Base-by-base conservation (phyloP, 23 red algal genomes). In the Gracilaria domingensis region DNA sequence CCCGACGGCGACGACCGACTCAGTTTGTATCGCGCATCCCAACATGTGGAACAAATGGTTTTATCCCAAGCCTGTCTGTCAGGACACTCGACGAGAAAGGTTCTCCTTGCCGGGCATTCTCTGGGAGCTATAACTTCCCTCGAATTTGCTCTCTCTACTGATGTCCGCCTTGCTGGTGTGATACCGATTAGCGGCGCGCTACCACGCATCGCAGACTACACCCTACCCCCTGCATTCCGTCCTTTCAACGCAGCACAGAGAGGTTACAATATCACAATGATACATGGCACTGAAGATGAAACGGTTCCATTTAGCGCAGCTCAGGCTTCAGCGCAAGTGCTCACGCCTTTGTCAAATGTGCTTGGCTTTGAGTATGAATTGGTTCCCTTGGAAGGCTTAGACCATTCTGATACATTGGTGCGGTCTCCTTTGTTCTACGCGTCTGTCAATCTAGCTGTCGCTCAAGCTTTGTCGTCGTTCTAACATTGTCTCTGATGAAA, bases 71-170 rank as follows among this genome's bases (percentile, higher is more conserved):
- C 40, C 11, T 77, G 72, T 25, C 38, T 24, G 11, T 77, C 45
- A 0, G 14, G 72, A 50, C 72, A 77, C 20, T 50, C 72, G 9
- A 8, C n/a, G 14, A 28, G 32, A 50, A 77, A 77, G 26, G 72
- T 77, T 21, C 26, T 77, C 40, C 72, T 77, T 77, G 23, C n/a
- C 11, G 72, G 72, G 14, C 72, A 77, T 30, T 77, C 72, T 25
- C 50, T 77, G 26, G 72, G 72, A 4, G 72, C 40, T 13, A 23
- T 50, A 34, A 77, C 72, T 34, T 4, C 72, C 17, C 72, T 77
- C n/a, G 72, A 77, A 20, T 77, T 77, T 77, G 40, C 72, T 77
- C 72, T 77, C 29, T 77, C 72, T 51, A 77, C 72, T 51, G 72
- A 77, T 50, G 26, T 30, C 23, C 40, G 12, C 8, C n/a, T 77